Conservation (phyloP, 208 protist genomes). For the Angomonas deanei region DNA sequence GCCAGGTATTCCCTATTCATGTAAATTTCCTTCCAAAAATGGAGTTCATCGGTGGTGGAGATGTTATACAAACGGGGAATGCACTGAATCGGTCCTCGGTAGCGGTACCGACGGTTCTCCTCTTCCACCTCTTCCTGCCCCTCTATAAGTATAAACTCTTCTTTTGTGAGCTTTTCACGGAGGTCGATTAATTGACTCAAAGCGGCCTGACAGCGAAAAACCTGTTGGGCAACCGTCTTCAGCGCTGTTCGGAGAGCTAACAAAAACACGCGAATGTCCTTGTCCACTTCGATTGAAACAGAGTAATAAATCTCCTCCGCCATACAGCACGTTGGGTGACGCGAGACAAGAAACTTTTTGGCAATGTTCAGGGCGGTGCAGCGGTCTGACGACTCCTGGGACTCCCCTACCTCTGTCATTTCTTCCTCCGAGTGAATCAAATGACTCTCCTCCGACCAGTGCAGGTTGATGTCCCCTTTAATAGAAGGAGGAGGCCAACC, state of each 20-base stretch:
- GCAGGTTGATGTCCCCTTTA: constrained; percentile 27
- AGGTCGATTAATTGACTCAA: constrained; percentile 42
- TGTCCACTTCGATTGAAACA: constrained; percentile 47
- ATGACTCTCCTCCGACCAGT: constrained; percentile 22
- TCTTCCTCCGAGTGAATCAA: constrained; percentile 19
- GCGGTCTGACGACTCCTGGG: background rate
- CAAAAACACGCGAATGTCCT: constrained; percentile 44
- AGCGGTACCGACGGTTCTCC: constrained; percentile 33
- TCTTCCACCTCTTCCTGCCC: constrained; percentile 13
- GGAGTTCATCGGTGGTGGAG: constrained; percentile 34
- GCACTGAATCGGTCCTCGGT: constrained; percentile 61
- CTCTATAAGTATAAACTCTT: constrained; percentile 63
- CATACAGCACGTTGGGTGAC: constrained; percentile 57
- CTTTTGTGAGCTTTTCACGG: constrained; percentile 37
- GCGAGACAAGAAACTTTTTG: constrained; percentile 25
- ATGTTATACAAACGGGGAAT: constrained; percentile 77
- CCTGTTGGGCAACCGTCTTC: constrained; percentile 33
- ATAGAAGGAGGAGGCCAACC: constrained; percentile 25
- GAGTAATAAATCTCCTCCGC: constrained; percentile 57
- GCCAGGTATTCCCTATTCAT: constrained; percentile 59
- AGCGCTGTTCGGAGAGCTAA: constrained; percentile 35
- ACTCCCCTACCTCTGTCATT: constrained; percentile 11
- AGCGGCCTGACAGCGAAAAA: constrained; percentile 16
- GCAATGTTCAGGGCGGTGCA: background rate
- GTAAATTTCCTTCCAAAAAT: constrained; percentile 55